Base-by-base conservation (phyloP, 2,329 filamentous ascomycete species). In the Colletotrichum tamarilloi region DNA sequence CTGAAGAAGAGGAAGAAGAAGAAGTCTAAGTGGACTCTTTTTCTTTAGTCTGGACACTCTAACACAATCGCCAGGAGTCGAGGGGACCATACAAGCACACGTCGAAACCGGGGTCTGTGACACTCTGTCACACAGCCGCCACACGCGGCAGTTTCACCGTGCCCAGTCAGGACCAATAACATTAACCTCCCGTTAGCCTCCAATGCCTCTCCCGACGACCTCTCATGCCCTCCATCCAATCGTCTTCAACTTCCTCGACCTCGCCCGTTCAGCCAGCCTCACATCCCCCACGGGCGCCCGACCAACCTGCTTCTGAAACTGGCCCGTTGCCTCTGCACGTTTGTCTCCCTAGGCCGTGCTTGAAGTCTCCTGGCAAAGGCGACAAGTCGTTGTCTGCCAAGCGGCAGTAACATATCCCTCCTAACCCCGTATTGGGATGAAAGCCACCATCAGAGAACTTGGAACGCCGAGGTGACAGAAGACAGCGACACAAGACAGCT, bases 31-130 rank as follows among this genome's bases (percentile, higher is more conserved):
- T 49, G 42, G 42, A 22, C 42, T n/a, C 8, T 49, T 49, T 22
- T 19, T 42, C 32, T 19, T 19, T 19, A 42, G 38, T 19, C 14
- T 42, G 38, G 38, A 35, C 14, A 42, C 38, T 42, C 38, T 19
- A 19, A 42, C 42, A 49, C 19, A 49, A 7, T 49, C 19, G 42
- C n/a, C 42, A 49, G 42, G 42, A 49, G 42, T 49, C 19, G 42
- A 49, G 42, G 42, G 19, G 14, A 46, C 22, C 16, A 35, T 28
- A 35, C 46, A 42, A 32, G 38, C 38, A 64, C 59, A n/a, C 22
- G 24, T 64, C 70, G 67, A 73, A 73, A 72, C 74, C 32, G 64
- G 74, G 72, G 72, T 67, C 74, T 75, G 74, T 67, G 74, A 74
- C 74, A 74, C 22, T 64, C 46, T 74, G 67, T 75, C 74, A 74